phyloP scores from a whole-genome alignment of 169 alveolate genomes.

The Babesia caballi region DNA sequence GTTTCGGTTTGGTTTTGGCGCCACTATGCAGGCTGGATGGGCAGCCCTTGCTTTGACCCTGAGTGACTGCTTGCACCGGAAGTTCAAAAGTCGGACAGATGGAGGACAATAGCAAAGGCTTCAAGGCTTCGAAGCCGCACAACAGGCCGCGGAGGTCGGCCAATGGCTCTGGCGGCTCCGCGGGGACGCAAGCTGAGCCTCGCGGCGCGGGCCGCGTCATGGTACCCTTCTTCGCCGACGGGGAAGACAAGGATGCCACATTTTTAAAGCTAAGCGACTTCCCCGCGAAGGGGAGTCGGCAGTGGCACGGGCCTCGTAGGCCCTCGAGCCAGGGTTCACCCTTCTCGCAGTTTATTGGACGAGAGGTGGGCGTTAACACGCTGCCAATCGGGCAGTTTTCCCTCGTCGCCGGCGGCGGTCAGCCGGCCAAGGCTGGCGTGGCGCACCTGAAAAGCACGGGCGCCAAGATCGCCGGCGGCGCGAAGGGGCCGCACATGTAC shows the following conservation, averaged over 20 bases:
- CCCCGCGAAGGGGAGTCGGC: background rate
- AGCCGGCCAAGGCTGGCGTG: background rate
- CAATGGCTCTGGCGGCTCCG: background rate
- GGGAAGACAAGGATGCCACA: background rate
- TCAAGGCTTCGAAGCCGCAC: background rate
- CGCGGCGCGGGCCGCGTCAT: background rate
- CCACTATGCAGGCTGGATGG: too few species aligned
- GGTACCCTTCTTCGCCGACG: slow-evolving; percentile 23
- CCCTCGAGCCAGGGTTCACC: background rate
- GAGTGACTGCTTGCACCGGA: too few species aligned
- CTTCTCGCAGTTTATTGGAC: background rate
- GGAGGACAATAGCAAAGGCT: background rate
- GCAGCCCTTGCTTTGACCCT: too few species aligned
- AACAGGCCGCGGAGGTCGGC: background rate
- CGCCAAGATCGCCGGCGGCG: background rate
- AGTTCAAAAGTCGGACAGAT: background rate
- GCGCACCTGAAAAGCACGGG: background rate
- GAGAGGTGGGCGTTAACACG: slow-evolving; percentile 9
- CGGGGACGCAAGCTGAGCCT: background rate
- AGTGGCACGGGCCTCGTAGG: background rate
- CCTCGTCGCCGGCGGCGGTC: background rate
- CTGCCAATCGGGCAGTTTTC: slow-evolving; percentile 17
- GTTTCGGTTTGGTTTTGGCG: too few species aligned
- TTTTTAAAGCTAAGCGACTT: background rate
- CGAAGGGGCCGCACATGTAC: background rate